Evolutionary conservation across 2,329 filamentous ascomycete genomes (phyloP), one percentile per base, ranked within the genome.

Genomic region (Diaporthe ampelina): DNA sequence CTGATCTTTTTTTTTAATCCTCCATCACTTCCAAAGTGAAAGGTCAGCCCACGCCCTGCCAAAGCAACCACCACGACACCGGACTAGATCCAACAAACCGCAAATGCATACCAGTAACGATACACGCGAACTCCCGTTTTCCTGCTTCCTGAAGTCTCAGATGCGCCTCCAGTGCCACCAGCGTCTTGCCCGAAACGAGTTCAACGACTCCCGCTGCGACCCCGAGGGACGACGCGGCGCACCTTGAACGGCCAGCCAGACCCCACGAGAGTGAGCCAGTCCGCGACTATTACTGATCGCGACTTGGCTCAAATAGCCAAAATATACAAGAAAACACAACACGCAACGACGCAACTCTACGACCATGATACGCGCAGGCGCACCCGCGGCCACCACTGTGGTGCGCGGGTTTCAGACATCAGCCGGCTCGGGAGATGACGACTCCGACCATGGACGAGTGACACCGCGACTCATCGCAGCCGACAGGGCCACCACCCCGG

Each of bases 191-290:
- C 84, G 85, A 81, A 85, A 86, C 81, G 84, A 85, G 81, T 84
- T 88, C 78, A 86, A 85, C 78, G 84, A 88, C 81, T 84, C 84
- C 78, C 89, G 89, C 80, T 87, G 87, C 79, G 89, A 91, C 85
- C 88, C 89, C 75, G 86, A 90, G 85, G 88, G 89, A 80, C 89
- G 89, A 82, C 88, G 89, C 77, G 89, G 89, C 81, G 85, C 87
- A 78, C 86, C 83, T 81, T 86, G 84, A 85, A 83, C 80, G 79
- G 78, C 78, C 78, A 73, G 59, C 26, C 73, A 73, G 59, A 26
- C 73, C 43, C 26, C 17, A 19, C 52, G 13, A 45, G 32, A 63
- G 17, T 45, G 40, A 63, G 24, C 65, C 29, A 24, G 48, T 40
- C 21, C 61, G 50, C 72, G 57, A 74, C 40, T 13, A 24, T 45